Evolutionary conservation across 192 early-diverging fungal species (phyloP).

Genomic region (Spinellus fusiger): DNA sequence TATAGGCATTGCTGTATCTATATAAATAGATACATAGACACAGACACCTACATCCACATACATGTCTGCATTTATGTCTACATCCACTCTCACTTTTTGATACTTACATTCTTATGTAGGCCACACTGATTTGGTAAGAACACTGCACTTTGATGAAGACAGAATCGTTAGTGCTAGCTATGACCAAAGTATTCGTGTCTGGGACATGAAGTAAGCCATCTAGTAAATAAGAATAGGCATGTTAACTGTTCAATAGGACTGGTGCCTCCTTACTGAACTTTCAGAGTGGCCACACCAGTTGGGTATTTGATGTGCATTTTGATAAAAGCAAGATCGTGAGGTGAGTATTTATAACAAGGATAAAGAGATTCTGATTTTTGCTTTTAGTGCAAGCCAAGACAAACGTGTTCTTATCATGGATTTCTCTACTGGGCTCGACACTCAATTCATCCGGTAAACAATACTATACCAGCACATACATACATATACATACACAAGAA

Average conservation of each 20-base stretch:
- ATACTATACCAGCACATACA: neutral
- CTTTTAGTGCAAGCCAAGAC: slow-evolving; percentile 39
- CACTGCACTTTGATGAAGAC: slow-evolving; percentile 79
- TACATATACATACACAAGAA: neutral
- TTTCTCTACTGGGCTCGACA: slow-evolving; percentile 35
- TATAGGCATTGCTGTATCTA: neutral
- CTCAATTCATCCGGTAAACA: slow-evolving; percentile 12
- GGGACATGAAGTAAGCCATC: slow-evolving; percentile 63
- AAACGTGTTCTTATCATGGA: slow-evolving; percentile 36
- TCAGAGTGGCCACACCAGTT: slow-evolving; percentile 76
- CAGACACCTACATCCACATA: neutral
- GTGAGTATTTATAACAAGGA: slow-evolving; percentile 24
- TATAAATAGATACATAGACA: too few species aligned
- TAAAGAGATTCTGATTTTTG: neutral
- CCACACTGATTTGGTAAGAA: slow-evolving; percentile 76
- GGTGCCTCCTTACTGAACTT: slow-evolving; percentile 74
- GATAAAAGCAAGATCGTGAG: slow-evolving; percentile 73
- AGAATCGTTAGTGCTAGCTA: slow-evolving; percentile 77
- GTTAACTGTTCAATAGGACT: slow-evolving; percentile 21
- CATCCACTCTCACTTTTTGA: slow-evolving; percentile 29
- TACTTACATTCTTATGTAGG: slow-evolving; percentile 53
- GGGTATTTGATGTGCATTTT: slow-evolving; percentile 97
- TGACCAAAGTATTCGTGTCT: slow-evolving; percentile 92
- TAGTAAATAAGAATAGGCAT: neutral
- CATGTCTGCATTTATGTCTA: neutral